Base-by-base conservation (phyloP, 2,329 filamentous ascomycete genomes). In the Emydomyces testavorans region DNA sequence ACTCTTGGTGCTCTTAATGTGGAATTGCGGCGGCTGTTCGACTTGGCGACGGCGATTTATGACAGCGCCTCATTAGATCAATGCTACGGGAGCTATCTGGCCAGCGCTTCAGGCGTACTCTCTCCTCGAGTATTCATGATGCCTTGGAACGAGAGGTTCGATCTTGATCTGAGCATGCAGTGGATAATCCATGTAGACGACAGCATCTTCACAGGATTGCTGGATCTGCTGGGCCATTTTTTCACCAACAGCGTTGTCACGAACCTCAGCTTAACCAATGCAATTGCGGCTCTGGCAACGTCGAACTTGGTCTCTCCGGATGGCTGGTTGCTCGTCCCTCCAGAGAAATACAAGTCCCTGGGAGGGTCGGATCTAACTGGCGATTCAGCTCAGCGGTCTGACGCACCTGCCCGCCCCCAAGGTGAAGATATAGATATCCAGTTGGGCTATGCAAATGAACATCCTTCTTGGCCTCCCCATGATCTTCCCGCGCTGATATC, bases 201-300 rank as follows among this genome's bases (percentile, higher is more conserved):
- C 55, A 68, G 71, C 6, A 68, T 80, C 5, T 65, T 79, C 46
- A 67, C 65, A 42, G 69, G 71, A 16, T 57, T 81, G 15, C 52
- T 73, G n/a, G 62, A 60, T 36, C 73, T 90, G 6, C 66, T 98
- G 8, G 76, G 82, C 37, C 81, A 75, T 0, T 98, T 96, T 59
- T 87, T 95, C 57, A 76, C 85, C 4, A 98, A 98, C 57, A 82
- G 87, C 2, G 80, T 96, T 2, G 87, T 95, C 57, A 89, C 85
- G 2, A 98, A 98, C 56, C 70, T 98, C 2, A 84, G 83, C 0
- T 72, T 95, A 1, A 96, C 90, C 0, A 85, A 93, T 58, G 77
- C 84, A 0, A 72, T 96, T 36, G 77, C 93, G 23, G 83, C 86
- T 54, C 72, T 98, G 34, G 85, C 85, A 8, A 80, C 85, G 0